phyloP scores from a whole-genome alignment of 2,329 filamentous ascomycete species.

The Aspergillus alliaceus region DNA sequence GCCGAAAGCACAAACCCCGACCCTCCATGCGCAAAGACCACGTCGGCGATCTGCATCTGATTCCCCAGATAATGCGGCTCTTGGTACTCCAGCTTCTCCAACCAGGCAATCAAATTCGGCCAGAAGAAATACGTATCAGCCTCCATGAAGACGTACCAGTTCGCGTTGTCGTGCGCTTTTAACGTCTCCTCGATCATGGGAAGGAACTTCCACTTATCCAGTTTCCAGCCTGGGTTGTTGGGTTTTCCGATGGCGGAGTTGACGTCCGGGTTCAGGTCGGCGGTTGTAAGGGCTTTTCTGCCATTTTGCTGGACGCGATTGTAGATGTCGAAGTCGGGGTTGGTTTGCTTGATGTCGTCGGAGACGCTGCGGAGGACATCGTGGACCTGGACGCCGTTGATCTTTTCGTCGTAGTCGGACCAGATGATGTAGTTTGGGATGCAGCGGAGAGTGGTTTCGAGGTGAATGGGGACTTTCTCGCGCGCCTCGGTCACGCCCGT shows the following conservation, averaged over 20 bases:
- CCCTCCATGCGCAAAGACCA: conserved; percentile 53
- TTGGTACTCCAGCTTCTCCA: conserved; percentile 47
- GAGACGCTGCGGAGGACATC: conserved; percentile 52
- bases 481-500: conserved; percentile 59
- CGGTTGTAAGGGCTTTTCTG: conserved; percentile 36
- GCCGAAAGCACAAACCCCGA: conserved; percentile 53
- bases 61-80: conserved; percentile 54
- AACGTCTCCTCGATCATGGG: conserved; percentile 53
- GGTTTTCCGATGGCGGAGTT: conserved; percentile 35
- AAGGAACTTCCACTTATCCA: conserved; percentile 60
- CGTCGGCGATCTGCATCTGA: conserved; percentile 49
- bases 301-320: conserved; percentile 45
- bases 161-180: conserved; percentile 44
- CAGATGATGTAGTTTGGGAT: conserved; percentile 58
- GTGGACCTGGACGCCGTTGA: conserved; percentile 51
- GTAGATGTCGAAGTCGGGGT: conserved; percentile 53
- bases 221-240: conserved; percentile 50
- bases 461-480: conserved; percentile 56
- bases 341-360: conserved; percentile 31
- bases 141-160: conserved; percentile 60
- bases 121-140: conserved; percentile 58
- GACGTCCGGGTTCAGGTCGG: conserved; percentile 28
- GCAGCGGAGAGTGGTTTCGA: conserved; percentile 56
- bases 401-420: conserved; percentile 56
- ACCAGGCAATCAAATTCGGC: conserved; percentile 52